Evolutionary conservation across 1,284 basidiomycete species (phyloP), one percentile per base, ranked within the genome.

Genomic region (Earliella scabrosa): DNA sequence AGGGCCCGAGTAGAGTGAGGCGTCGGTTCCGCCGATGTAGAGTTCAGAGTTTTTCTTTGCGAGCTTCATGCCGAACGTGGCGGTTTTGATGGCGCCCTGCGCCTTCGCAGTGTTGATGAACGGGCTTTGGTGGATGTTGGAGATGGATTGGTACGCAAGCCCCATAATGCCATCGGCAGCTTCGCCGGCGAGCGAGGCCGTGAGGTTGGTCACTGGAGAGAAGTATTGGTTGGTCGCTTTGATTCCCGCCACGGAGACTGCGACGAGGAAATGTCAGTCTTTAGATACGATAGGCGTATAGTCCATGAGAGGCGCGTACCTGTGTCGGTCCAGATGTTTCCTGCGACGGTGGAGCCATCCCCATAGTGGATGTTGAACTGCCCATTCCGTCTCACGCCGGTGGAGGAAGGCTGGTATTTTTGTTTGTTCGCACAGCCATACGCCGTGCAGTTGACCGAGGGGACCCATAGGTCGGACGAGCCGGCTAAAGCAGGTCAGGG

Each of bases 1-100:
- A 18, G 65, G 46, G 31, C 76, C 77, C 2, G 65, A 66, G 70
- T 73, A 77, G 8, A 69, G 68, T 11, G 64, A 54, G 7, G 63
- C 41, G 64, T 82, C 73, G 14, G 71, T 69, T 3, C 81, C 80
- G 36, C 83, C 83, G 49, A 86, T 75, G 69, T 70, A 80, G 18
- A 85, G 75, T 63, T 78, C 75, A 3, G 80, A 80, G 51, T 77
- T 78, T 18, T 68, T 66, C 29, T 63, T 62, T 7, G 76, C 71
- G 58, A 85, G 76, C 59, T 80, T 78, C 70, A 85, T 80, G 7
- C 70, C 74, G 64, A 83, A 83, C 14, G 45, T 45, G 21, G 50
- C 60, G 20, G 16, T 36, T 23, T 39, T 54, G 14, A 57, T 45
- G 9, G 38, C 51, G 31, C 56, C 54, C 49, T 66, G 56, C 4